Base-by-base conservation (phyloP, 192 early-diverging fungal genomes). In the Dissophora ornata region DNA sequence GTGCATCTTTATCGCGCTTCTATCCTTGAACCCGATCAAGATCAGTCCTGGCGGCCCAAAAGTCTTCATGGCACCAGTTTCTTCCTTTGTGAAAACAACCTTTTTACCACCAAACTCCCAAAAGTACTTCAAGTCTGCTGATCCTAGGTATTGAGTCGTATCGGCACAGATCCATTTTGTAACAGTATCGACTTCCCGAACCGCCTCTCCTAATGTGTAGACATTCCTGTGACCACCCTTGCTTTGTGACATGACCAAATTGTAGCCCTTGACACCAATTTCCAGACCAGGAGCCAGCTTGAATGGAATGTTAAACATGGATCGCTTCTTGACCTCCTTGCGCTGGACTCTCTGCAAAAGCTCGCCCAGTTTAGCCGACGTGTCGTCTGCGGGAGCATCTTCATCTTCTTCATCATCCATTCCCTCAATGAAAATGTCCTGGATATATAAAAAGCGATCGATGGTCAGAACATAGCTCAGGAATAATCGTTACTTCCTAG, bases 81-180 rank as follows among this genome's bases (percentile, higher is more conserved):
- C 94, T 1, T 90, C 88, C 51, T 88, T 90, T 0, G 90, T 87
- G 56, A 95, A 95, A 7, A 92, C 79, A 25, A 92, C 89, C 57
- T 87, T 89, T 50, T 80, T 67, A 4, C 87, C 91, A 29, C 94
- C 94, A 81, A 88, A 91, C 26, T 62, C 60, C 82, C 85, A 94
- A 60, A 67, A 89, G 25, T 83, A 88, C 52, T 92, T 91, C 57
- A 93, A 78, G 53, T 95, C 92, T 0, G 69, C 53, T 3, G 68
- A 47, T n/a, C 73, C 47, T 10, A 91, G 61, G 4, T 64, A 73
- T 47, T 89, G 79, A 3, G 63, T 53, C 10, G 90, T 87, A 65
- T 87, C 87, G n/a, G 82, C 80, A 59, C 92, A 94, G 22, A 85
- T 75, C 61, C 79, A 91, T 9, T 84, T 84, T 2, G 88, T 89